Evolutionary conservation across 176 grass and related monocot species (phyloP).

Genomic region (Oryza nivara): DNA sequence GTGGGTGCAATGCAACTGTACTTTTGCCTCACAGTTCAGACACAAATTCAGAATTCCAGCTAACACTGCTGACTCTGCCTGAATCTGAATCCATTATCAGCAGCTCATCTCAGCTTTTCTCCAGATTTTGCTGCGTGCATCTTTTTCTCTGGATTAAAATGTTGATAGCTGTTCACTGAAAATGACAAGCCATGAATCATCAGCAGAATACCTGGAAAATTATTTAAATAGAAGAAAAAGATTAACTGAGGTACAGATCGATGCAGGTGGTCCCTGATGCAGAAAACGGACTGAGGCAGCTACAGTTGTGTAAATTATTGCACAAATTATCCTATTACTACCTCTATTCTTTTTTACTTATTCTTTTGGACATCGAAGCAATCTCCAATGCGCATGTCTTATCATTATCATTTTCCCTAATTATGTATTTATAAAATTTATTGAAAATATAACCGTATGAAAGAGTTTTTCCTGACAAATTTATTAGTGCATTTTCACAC

Average conservation of each 20-base stretch:
- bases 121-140: background rate
- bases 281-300: background rate
- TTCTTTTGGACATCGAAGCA: too few species aligned
- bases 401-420: too few species aligned
- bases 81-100: background rate
- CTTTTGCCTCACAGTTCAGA: slow-evolving; percentile 26
- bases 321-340: background rate
- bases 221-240: background rate
- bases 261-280: background rate
- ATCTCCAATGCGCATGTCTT: too few species aligned
- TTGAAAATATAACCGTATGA: too few species aligned
- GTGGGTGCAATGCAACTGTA: background rate
- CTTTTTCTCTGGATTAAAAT: background rate
- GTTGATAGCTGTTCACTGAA: background rate
- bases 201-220: background rate
- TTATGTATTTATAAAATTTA: too few species aligned
- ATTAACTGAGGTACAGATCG: background rate
- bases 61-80: background rate
- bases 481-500: too few species aligned
- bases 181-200: slow-evolving; percentile 1
- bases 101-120: background rate
- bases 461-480: too few species aligned
- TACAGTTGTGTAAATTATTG: background rate
- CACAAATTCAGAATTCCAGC: slow-evolving; percentile 30
- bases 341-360: too few species aligned